These are phyloP conservation scores for Scutellospora calospora DNA, from an alignment of 371 early-diverging fungal species.

Conservation along the genomic window DNA sequence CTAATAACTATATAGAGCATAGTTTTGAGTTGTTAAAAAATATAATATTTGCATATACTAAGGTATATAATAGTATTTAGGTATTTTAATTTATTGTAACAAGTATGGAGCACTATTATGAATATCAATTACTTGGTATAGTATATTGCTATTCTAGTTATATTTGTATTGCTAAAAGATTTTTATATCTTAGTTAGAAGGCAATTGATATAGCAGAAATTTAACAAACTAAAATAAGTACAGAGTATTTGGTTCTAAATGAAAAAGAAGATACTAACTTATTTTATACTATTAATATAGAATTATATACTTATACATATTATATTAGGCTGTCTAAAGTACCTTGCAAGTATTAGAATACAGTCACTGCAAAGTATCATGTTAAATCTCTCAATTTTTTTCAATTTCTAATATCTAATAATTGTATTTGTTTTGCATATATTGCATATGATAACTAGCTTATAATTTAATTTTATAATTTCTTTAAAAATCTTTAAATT, in stretches of 20 bases:
- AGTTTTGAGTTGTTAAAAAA: neutral
- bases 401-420: too few relatives aligned
- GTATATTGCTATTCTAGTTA: neutral
- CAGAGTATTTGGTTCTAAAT: too few relatives aligned
- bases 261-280: too few relatives aligned
- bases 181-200: neutral
- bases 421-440: too few relatives aligned
- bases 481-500: too few relatives aligned
- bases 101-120: conserved; percentile 2
- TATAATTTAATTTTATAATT: too few relatives aligned
- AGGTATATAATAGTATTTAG: too few relatives aligned
- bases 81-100: neutral
- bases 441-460: too few relatives aligned
- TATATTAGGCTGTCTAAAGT: neutral
- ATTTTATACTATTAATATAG: neutral
- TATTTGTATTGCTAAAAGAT: neutral
- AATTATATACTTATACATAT: neutral
- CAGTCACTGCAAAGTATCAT: conserved; percentile 5
- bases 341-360: neutral
- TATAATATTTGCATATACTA: conserved; percentile 25
- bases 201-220: too few relatives aligned
- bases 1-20: neutral
- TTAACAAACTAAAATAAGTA: too few relatives aligned
- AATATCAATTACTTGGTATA: neutral
- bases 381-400: neutral